Evolutionary conservation across 2,329 filamentous ascomycete species (phyloP).

Genomic region (Fusarium sp.): DNA sequence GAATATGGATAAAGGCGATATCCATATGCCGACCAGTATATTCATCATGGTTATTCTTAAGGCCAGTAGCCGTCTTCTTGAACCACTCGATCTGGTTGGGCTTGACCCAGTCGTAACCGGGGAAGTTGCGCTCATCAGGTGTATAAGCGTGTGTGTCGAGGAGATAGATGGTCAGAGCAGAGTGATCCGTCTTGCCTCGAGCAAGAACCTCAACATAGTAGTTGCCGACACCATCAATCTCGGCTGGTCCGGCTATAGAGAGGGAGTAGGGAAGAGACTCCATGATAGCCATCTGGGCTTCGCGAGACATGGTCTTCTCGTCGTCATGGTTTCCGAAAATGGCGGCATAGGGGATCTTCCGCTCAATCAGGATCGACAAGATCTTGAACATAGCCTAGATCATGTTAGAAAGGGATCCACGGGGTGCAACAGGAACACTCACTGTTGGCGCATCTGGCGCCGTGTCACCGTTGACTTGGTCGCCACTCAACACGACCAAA

Average conservation of each 20-base stretch:
- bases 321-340: conserved; percentile 99
- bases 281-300: conserved; percentile 85
- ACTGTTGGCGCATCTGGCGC: conserved; percentile 90
- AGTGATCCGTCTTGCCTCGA: conserved; percentile 82
- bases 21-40: conserved; percentile 96
- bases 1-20: conserved; percentile 97
- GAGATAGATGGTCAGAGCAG: conserved; percentile 93
- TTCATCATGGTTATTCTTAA: conserved; percentile 82
- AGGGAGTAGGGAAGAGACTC: conserved; percentile 91
- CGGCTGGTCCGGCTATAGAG: conserved; percentile 83
- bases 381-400: conserved; percentile 89
- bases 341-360: conserved; percentile 89
- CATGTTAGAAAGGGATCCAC: conserved; percentile 18
- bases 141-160: conserved; percentile 94
- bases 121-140: conserved; percentile 86
- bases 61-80: conserved; percentile 76
- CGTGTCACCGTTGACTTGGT: conserved; percentile 95
- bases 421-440: conserved; percentile 45
- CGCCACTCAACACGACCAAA: conserved; percentile 89
- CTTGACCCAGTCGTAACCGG: conserved; percentile 99
- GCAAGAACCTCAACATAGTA: conserved; percentile 93
- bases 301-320: conserved; percentile 82
- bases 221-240: conserved; percentile 92
- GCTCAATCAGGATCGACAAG: conserved; percentile 83
- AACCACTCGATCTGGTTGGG: conserved; percentile 96